Evolutionary conservation across 805 yeast genomes (phyloP).

Genomic region (Soucietia sequanensis): DNA sequence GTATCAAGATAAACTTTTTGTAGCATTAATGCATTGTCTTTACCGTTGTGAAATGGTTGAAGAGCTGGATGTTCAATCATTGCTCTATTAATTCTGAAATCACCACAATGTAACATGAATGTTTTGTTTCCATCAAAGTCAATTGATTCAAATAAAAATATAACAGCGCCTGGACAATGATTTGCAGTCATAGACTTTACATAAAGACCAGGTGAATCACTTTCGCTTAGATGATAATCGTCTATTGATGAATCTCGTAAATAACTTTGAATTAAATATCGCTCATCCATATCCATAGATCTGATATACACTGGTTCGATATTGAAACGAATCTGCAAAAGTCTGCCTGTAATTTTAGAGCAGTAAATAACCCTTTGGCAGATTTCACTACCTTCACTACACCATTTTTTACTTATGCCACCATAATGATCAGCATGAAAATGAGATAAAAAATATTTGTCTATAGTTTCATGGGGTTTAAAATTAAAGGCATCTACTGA

Average conservation of each 20-base stretch:
- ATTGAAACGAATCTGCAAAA: constrained; percentile 54
- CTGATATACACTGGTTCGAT: constrained; percentile 50
- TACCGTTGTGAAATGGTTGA: constrained; percentile 14
- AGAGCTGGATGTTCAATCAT: constrained; percentile 45
- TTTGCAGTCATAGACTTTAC: constrained; percentile 80
- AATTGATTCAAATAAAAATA: constrained; percentile 64
- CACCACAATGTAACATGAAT: constrained; percentile 82
- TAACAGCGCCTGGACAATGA: constrained; percentile 95
- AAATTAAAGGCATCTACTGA: constrained; percentile 67
- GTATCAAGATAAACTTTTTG: constrained; percentile 83
- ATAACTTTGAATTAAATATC: constrained; percentile 27
- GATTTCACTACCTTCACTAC: constrained; percentile 23
- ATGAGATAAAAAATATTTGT: constrained; percentile 68
- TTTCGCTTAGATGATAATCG: constrained; percentile 14
- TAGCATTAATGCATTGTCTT: constrained; percentile 19
- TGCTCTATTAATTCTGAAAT: constrained; percentile 67
- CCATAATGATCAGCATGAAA: constrained; percentile 95
- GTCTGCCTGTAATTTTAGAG: constrained; percentile 63
- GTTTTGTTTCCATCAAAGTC: constrained; percentile 18
- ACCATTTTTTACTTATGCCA: constrained; percentile 79
- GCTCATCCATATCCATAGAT: constrained; percentile 37
- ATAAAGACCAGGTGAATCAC: constrained; percentile 30
- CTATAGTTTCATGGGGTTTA: constrained; percentile 43
- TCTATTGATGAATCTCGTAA: constrained; percentile 6
- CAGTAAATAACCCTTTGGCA: constrained; percentile 54